Evolutionary conservation across 768 basidiomycete genomes (phyloP).

Genomic region (Suillus lakei): DNA sequence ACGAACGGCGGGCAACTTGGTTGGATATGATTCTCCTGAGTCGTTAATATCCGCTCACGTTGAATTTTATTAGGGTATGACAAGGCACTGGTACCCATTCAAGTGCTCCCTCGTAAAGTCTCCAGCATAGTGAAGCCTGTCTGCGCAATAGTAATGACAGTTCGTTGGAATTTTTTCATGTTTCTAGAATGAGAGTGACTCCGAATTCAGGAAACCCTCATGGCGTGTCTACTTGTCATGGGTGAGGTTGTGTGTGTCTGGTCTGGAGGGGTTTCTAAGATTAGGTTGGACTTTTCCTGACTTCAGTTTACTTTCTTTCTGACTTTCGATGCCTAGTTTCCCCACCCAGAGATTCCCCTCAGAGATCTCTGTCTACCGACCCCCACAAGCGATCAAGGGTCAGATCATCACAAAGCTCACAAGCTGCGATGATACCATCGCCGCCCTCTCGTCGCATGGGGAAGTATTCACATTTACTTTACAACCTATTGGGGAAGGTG

Average conservation of each 20-base stretch:
- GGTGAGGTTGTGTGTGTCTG: conserved; percentile 85
- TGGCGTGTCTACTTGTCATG: conserved; percentile 79
- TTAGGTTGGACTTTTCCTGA: conserved; percentile 54
- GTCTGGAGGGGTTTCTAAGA: conserved; percentile 75
- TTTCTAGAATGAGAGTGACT: background rate
- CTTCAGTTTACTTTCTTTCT: conserved; percentile 4
- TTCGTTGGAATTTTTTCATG: conserved; percentile 17
- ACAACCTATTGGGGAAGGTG: conserved; percentile 38
- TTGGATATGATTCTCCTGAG: conserved; percentile 29
- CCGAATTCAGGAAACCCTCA: conserved; percentile 72
- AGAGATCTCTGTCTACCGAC: conserved; percentile 78
- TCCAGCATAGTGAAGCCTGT: conserved; percentile 77
- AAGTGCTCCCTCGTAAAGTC: conserved; percentile 79
- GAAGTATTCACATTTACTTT: conserved; percentile 86
- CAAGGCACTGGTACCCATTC: conserved; percentile 71
- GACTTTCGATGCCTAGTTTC: conserved; percentile 52
- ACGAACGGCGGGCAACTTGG: conserved; percentile 93
- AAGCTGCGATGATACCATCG: conserved; percentile 79
- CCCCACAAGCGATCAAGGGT: conserved; percentile 73
- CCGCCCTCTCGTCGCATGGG: conserved; percentile 83
- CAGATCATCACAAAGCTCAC: conserved; percentile 81
- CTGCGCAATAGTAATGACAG: conserved; percentile 72
- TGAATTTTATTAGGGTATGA: conserved; percentile 65
- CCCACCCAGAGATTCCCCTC: conserved; percentile 77
- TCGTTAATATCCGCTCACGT: background rate